Evolutionary conservation across 306 rosid species (phyloP).

Genomic region (Medicago arabica): DNA sequence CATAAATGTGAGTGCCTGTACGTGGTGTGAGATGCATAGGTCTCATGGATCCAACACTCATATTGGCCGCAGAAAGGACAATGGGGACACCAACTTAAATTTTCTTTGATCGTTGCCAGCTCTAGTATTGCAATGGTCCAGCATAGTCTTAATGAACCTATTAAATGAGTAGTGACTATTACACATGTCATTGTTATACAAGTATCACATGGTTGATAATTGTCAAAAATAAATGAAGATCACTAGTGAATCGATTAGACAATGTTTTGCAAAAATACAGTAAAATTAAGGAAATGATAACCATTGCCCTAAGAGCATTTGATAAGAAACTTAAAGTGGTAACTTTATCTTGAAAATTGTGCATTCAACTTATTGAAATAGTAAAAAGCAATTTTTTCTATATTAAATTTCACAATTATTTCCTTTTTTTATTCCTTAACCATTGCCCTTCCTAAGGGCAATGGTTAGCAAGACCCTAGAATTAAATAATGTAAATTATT

Average conservation of each 20-base stretch:
- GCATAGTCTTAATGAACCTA: slow-evolving; percentile 61
- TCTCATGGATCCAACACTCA: slow-evolving; percentile 53
- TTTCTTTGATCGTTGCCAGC: slow-evolving; percentile 74
- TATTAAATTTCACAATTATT: too few species aligned
- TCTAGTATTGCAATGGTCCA: slow-evolving; percentile 74
- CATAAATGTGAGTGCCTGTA: slow-evolving; percentile 41
- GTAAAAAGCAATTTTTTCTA: too few species aligned
- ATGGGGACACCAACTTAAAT: slow-evolving; percentile 82
- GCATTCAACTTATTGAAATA: too few species aligned
- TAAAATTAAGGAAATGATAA: too few species aligned
- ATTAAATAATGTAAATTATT: background rate
- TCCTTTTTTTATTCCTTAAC: too few species aligned
- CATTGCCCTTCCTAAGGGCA: too few species aligned
- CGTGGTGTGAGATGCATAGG: slow-evolving; percentile 40
- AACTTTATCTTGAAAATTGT: too few species aligned
- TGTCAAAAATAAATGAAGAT: slow-evolving; percentile 20
- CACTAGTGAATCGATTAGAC: slow-evolving; percentile 8
- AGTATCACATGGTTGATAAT: slow-evolving; percentile 47
- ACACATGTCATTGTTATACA: slow-evolving; percentile 58
- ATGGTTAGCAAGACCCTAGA: too few species aligned
- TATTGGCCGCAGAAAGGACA: slow-evolving; percentile 50
- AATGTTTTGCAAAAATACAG: background rate
- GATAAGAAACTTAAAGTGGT: too few species aligned
- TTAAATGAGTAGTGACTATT: slow-evolving; percentile 51
- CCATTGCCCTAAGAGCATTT: too few species aligned